These are phyloP conservation scores for Posidonia australis DNA, from an alignment of 106 monocot species.

Conservation along the genomic window DNA sequence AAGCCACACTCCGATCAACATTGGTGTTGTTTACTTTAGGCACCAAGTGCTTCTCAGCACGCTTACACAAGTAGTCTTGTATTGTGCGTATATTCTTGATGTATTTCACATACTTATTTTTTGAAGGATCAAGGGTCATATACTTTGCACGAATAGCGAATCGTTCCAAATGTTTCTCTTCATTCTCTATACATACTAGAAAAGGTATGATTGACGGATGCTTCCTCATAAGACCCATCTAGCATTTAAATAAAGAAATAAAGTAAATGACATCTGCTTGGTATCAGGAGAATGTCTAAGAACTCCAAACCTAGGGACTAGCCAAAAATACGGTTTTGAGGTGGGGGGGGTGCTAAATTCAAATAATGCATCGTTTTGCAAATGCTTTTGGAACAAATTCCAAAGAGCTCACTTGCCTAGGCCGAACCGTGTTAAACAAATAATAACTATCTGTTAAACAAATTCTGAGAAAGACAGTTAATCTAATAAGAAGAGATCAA, in stretches of 20 bases:
- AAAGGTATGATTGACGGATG: slow-evolving; percentile 94
- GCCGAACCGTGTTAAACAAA: not conserved
- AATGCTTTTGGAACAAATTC: no score
- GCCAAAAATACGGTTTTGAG: no score
- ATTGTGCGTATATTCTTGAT: slow-evolving; percentile 83
- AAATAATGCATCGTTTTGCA: no score
- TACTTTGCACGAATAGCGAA: slow-evolving; percentile 98
- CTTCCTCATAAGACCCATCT: slow-evolving; percentile 97
- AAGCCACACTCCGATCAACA: slow-evolving; percentile 83
- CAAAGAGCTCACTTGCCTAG: no score
- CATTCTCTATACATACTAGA: slow-evolving; percentile 78
- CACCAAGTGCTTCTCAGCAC: slow-evolving; percentile 87
- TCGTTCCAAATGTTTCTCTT: slow-evolving; percentile 82
- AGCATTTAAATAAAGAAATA: slow-evolving; percentile 5
- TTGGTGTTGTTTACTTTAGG: slow-evolving; percentile 96
- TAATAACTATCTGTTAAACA: no score
- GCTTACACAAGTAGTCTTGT: slow-evolving; percentile 80
- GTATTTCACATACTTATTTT: slow-evolving; percentile 90
- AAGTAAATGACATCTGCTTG: not conserved
- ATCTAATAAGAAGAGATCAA: slow-evolving; percentile 1
- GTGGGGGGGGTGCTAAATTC: no score
- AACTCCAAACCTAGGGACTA: no score
- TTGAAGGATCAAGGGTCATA: slow-evolving; percentile 87
- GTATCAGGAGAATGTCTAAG: not conserved
- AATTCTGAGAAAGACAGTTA: no score